Evolutionary conservation across 257 asterid genomes (phyloP), one percentile per base, ranked within the genome.

Genomic region (Striga asiatica): DNA sequence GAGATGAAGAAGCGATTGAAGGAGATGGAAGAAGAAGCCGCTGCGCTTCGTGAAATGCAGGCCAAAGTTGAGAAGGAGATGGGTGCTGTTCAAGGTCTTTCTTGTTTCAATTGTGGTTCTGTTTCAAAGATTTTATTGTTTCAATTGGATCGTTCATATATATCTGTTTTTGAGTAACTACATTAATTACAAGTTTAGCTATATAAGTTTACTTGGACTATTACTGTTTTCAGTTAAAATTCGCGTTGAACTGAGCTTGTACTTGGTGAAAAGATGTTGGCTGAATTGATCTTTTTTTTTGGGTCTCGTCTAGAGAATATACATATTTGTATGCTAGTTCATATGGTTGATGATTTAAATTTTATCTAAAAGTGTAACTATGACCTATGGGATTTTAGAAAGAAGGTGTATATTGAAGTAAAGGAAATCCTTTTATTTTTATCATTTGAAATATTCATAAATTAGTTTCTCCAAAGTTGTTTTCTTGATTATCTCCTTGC

Each of bases 1-100:
- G 89, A 75, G 80, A 81, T 81, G 89, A 81, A 81, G 70, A 77
- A 77, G 72, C 74, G 84, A 12, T 62, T 81, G 63, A 81, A 77
- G 76, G 85, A 81, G 65, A 81, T 77, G 82, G 88, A 80, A 59
- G 88, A 80, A 60, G 82, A 80, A 68, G 84, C 88, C 2, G 78
- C 82, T 34, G 84, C 84, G 39, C 84, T 80, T 56, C 74, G 84
- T 24, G 83, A 80, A 38, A 76, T 80, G 88, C 83, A 80, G 68
- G 79, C 88, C 16, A 74, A 80, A 58, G 88, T 80, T 57, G 83
- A 80, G 75, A 80, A 80, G 73, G 84, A 77, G 78, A 80, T 80
- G 88, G 78, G 85, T 27, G 71, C 81, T 35, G 80, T 34, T 56
- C 84, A 78, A 78, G 89, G 85, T 81, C 3, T 43, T 35, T 42